phyloP scores from a whole-genome alignment of 495 filamentous ascomycete species.

The Talaromyces proteolyticus region DNA sequence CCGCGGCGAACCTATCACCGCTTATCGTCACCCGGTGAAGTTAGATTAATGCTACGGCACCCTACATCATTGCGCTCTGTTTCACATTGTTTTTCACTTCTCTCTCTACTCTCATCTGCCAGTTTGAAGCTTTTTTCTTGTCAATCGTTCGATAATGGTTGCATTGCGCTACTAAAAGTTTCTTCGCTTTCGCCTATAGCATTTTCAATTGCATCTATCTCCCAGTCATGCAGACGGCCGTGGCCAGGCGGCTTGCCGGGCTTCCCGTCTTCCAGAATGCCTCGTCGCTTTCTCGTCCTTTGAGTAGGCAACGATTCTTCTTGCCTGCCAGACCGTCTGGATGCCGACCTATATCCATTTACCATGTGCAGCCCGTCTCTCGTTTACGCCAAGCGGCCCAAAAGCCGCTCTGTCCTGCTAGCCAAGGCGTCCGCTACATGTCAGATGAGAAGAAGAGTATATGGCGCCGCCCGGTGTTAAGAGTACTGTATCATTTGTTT shows the following conservation, averaged over 20 bases:
- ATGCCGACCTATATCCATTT: constrained; percentile 1
- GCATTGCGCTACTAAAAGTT: background rate
- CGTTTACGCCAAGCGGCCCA: background rate
- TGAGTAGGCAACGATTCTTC: background rate
- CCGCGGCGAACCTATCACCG: too few relatives aligned
- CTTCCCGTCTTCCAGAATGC: background rate
- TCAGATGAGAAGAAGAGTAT: constrained; percentile 1
- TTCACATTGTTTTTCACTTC: background rate
- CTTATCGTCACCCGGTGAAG: too few relatives aligned
- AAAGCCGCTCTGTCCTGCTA: background rate
- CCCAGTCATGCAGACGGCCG: constrained; percentile 4
- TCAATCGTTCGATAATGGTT: constrained; percentile 1
- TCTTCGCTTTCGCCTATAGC: background rate
- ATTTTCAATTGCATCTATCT: background rate
- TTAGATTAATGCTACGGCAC: too few relatives aligned
- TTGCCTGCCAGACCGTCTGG: background rate
- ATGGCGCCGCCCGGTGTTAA: background rate
- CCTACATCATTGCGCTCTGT: constrained; percentile 5
- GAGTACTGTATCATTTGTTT: constrained; percentile 26
- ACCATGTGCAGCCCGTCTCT: background rate
- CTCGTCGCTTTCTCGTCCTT: background rate
- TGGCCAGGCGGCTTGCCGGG: constrained; percentile 1
- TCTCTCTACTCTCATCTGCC: background rate
- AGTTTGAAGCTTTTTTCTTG: background rate
- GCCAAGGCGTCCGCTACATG: background rate